These are phyloP conservation scores for Chaetomium sp. DNA, from an alignment of 2,329 filamentous ascomycete species.

Conservation along the genomic window DNA sequence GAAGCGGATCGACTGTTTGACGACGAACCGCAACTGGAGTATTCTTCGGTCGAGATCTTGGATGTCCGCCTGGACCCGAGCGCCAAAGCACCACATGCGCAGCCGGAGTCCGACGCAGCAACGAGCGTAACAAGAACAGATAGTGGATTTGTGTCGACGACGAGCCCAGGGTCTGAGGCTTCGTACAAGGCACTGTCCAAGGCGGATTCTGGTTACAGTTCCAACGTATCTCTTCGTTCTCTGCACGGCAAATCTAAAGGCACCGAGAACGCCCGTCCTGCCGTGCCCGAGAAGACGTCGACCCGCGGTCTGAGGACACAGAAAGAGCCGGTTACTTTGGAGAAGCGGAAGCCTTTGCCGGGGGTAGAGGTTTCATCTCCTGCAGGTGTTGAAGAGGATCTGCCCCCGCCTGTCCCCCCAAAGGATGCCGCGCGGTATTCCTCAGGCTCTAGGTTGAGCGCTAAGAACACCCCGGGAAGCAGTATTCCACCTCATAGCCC, in stretches of 20 bases:
- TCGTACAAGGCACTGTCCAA: constrained; percentile 45
- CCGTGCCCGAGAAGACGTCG: too few relatives aligned
- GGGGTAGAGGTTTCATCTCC: constrained; percentile 1
- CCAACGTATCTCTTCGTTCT: constrained; percentile 51
- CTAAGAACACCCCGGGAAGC: constrained; percentile 9
- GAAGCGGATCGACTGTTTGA: constrained; percentile 44
- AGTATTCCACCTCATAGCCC: background rate
- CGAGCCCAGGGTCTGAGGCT: constrained; percentile 37
- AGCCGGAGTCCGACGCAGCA: constrained; percentile 18
- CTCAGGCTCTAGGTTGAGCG: constrained; percentile 8
- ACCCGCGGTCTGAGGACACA: too few relatives aligned
- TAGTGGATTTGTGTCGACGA: constrained; percentile 41
- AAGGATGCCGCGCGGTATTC: constrained; percentile 27
- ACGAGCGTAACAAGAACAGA: constrained; percentile 34
- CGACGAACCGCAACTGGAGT: constrained; percentile 31
- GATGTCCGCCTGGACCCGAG: constrained; percentile 38
- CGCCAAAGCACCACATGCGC: constrained; percentile 33
- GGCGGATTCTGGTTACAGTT: constrained; percentile 56
- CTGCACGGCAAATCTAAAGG: constrained; percentile 33
- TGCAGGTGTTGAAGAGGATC: constrained; percentile 17
- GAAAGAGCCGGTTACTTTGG: background rate
- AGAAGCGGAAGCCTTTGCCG: constrained; percentile 1
- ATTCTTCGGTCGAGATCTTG: constrained; percentile 32
- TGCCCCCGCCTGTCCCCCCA: constrained; percentile 32
- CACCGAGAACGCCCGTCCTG: constrained; percentile 20